phyloP scores from a whole-genome alignment of 345 rosid species.

The Eucalyptus polybractea region DNA sequence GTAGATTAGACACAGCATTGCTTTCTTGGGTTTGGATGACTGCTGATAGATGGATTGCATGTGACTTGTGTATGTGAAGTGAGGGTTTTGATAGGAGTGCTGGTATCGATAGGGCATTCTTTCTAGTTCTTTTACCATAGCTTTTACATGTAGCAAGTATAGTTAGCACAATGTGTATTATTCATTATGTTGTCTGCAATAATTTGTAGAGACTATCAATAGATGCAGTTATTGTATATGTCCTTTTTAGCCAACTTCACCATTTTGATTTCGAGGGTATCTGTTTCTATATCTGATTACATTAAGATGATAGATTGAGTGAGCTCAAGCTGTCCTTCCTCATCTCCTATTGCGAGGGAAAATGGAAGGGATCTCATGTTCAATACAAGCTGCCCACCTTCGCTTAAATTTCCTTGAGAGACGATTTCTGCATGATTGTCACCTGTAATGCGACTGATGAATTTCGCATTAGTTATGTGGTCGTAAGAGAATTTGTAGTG shows the following conservation, averaged over 20 bases:
- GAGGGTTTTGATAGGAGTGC: conserved; percentile 11
- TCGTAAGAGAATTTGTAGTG: not conserved
- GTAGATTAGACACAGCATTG: not conserved
- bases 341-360: not conserved
- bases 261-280: not conserved
- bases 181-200: not conserved
- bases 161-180: not conserved
- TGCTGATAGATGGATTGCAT: not conserved
- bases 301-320: not conserved
- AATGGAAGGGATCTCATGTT: not conserved
- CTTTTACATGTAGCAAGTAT: not conserved
- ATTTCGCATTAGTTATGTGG: not conserved
- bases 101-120: conserved; percentile 25
- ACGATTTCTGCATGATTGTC: not conserved
- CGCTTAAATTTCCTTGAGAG: not conserved
- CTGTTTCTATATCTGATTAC: not conserved
- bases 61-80: not conserved
- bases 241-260: not conserved
- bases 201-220: not conserved
- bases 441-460: not conserved
- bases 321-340: not conserved
- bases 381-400: not conserved
- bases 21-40: not conserved
- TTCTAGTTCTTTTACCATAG: conserved; percentile 8
- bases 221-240: not conserved